A percentile compares a stretch with the other conserved stretches of the same genome.
phyloP scores from a whole-genome alignment of 1,139 yeast species.

The Sugiyamaella xylanicola region DNA sequence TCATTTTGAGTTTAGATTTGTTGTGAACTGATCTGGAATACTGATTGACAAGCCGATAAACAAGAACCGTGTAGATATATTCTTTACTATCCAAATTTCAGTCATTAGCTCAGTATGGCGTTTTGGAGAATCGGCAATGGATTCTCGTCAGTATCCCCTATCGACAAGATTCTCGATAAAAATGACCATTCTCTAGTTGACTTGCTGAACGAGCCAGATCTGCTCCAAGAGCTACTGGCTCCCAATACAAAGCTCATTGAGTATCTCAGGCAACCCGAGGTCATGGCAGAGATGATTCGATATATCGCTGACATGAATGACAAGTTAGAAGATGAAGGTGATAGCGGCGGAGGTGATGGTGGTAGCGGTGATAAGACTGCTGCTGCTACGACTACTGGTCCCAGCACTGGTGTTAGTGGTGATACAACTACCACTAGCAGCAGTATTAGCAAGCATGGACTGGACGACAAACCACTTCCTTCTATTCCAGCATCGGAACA shows the following conservation, averaged over 20 bases:
- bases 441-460: background rate
- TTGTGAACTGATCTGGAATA: too few relatives aligned
- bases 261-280: constrained; percentile 73
- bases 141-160: constrained; percentile 72
- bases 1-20: too few relatives aligned
- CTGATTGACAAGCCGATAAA: too few relatives aligned
- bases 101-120: constrained; percentile 48
- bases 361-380: constrained; percentile 50
- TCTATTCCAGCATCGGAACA: constrained; percentile 3
- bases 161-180: constrained; percentile 70
- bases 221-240: constrained; percentile 78
- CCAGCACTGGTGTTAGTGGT: constrained; percentile 8
- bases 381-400: constrained; percentile 51
- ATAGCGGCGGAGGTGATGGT: constrained; percentile 1
- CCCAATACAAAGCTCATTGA: constrained; percentile 82
- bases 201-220: constrained; percentile 80
- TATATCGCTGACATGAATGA: constrained; percentile 55
- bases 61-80: too few relatives aligned
- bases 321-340: constrained; percentile 16
- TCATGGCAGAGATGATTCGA: constrained; percentile 65
- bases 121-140: constrained; percentile 94
- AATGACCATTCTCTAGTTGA: constrained; percentile 60
- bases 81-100: too few relatives aligned
- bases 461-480: constrained; percentile 14
- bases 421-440: constrained; percentile 9